Percentiles rank a stretch among this genome's conserved stretches.
phyloP scores from a whole-genome alignment of 371 early-diverging fungal genomes.

The Smittium culicis region DNA sequence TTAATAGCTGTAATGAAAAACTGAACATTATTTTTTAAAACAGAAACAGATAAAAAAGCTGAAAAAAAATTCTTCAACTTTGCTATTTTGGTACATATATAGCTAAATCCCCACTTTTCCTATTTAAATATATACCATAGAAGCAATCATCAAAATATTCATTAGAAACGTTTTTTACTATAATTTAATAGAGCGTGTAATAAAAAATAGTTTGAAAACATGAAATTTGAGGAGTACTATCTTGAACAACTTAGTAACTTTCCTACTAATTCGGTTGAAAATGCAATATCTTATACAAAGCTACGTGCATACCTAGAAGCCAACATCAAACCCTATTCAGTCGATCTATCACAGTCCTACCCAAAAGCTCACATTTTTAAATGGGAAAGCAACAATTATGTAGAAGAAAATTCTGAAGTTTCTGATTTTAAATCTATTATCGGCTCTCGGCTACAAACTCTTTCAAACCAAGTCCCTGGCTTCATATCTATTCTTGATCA shows the following conservation, averaged over 20 bases:
- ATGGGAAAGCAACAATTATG: constrained; percentile 8
- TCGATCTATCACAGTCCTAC: constrained; percentile 29
- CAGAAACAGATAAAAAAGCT: constrained; percentile 1
- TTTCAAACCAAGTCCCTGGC: constrained; percentile 35
- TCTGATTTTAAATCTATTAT: constrained; percentile 33
- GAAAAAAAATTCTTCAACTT: too few relatives aligned
- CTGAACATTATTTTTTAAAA: background rate
- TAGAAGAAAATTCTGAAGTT: background rate
- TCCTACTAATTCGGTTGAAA: constrained; percentile 40
- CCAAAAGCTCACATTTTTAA: constrained; percentile 18
- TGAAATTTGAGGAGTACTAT: constrained; percentile 66
- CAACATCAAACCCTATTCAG: constrained; percentile 31
- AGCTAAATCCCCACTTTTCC: background rate
- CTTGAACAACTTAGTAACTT: constrained; percentile 44
- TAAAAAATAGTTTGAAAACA: constrained; percentile 13
- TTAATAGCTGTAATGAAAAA: too few relatives aligned
- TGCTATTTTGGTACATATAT: too few relatives aligned
- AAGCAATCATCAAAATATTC: too few relatives aligned
- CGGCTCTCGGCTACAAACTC: constrained; percentile 30
- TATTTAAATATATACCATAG: too few relatives aligned
- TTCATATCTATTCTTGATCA: constrained; percentile 48
- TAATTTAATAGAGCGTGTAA: too few relatives aligned
- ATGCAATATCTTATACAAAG: constrained; percentile 46
- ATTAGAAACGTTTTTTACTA: too few relatives aligned
- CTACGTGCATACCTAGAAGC: constrained; percentile 49